Conservation (phyloP, 2,329 filamentous ascomycete genomes). For the Fusarium zealandicum region DNA sequence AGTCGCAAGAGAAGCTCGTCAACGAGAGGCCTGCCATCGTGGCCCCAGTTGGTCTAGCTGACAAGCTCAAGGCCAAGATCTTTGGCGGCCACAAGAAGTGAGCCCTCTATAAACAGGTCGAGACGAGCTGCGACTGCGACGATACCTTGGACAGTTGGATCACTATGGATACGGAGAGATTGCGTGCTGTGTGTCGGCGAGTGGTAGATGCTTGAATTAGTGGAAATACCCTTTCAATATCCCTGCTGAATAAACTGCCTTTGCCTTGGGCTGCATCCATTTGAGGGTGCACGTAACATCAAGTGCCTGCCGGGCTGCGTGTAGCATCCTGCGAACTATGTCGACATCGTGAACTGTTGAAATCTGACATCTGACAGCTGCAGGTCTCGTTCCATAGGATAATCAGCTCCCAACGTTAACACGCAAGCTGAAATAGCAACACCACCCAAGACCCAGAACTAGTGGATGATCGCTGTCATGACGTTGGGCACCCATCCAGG, state of each 20-base stretch:
- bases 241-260: slow-evolving; percentile 19
- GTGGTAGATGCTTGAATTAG: slow-evolving; percentile 30
- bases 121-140: slow-evolving; percentile 2
- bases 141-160: not conserved
- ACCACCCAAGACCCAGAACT: slow-evolving; percentile 4
- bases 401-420: not conserved
- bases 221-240: slow-evolving; percentile 40
- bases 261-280: slow-evolving; percentile 4
- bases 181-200: slow-evolving; percentile 4
- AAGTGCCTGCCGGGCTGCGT: slow-evolving; percentile 1
- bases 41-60: slow-evolving; percentile 56
- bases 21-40: slow-evolving; percentile 40
- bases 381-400: not conserved
- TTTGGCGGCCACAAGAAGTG: slow-evolving; percentile 58
- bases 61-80: slow-evolving; percentile 65
- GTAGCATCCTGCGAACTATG: too few species aligned
- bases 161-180: too few species aligned
- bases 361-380: slow-evolving; percentile 15
- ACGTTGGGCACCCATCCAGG: slow-evolving; percentile 31
- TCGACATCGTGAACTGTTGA: slow-evolving; percentile 7
- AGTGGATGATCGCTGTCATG: slow-evolving; percentile 26
- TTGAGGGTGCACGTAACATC: slow-evolving; percentile 16
- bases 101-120: not conserved
- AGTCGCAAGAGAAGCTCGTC: slow-evolving; percentile 41
- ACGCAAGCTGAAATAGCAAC: slow-evolving; percentile 8